Percentiles rank a stretch among this genome's conserved stretches.
These are phyloP conservation scores for Mallotus repandus DNA, from an alignment of 441 rosid species.

Conservation along the genomic window DNA sequence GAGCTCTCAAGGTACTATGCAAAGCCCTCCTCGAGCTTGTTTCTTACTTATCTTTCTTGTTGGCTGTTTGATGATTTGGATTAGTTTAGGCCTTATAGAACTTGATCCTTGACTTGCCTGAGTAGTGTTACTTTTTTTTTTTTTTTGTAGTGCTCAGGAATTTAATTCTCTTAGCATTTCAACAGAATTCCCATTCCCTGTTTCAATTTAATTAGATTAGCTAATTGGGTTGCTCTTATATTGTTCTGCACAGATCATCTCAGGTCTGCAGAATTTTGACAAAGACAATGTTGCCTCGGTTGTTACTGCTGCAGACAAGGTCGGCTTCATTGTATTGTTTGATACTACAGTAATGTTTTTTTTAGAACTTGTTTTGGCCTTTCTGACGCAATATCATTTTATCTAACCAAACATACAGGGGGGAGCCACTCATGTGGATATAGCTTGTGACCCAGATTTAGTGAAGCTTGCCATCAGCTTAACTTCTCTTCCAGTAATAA, in stretches of 20 bases:
- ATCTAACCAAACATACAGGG: conserved; percentile 31
- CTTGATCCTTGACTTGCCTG: neutral
- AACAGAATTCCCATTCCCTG: neutral
- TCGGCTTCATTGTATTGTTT: conserved; percentile 5
- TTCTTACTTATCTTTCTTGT: neutral
- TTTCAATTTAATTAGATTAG: neutral
- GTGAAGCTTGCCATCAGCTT: no score
- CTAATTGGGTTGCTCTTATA: neutral
- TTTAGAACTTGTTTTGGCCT: neutral
- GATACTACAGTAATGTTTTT: neutral
- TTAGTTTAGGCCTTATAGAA: neutral
- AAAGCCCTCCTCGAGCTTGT: neutral
- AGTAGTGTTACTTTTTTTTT: no score
- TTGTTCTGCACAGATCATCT: conserved; percentile 40
- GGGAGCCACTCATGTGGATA: conserved; percentile 73
- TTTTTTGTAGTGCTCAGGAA: neutral
- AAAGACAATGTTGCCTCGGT: conserved; percentile 57
- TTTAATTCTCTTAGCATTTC: neutral
- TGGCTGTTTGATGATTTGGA: neutral
- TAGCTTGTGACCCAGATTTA: conserved; percentile 62
- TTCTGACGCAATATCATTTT: neutral
- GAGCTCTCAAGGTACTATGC: conserved; percentile 51
- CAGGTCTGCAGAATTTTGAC: conserved; percentile 57
- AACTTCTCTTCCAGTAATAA: no score
- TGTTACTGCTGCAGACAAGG: conserved; percentile 67